Evolutionary conservation across 768 basidiomycete genomes (phyloP).

Genomic region (Lactifluus pinguis): DNA sequence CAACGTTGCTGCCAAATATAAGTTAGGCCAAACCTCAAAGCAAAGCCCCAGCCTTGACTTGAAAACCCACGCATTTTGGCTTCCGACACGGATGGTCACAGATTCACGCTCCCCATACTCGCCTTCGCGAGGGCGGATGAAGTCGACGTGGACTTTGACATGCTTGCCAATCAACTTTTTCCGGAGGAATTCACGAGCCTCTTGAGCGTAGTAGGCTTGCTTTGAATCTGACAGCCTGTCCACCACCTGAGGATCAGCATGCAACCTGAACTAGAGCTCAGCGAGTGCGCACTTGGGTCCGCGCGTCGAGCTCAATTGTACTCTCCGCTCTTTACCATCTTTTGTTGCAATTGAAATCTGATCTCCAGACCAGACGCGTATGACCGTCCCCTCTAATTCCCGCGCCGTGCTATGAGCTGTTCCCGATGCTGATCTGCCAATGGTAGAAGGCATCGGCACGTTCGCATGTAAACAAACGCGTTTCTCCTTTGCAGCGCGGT

Average conservation of each 20-base stretch:
- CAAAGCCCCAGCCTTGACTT: not conserved
- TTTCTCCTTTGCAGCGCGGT: constrained; percentile 72
- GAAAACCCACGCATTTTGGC: constrained; percentile 59
- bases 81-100: constrained; percentile 79
- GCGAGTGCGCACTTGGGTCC: constrained; percentile 57
- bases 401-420: constrained; percentile 36
- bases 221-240: constrained; percentile 74
- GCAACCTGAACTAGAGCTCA: not conserved
- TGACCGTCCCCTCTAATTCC: constrained; percentile 73
- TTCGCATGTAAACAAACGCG: constrained; percentile 62
- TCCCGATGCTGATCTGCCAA: constrained; percentile 35
- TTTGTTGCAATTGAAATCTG: constrained; percentile 76
- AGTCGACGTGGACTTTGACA: constrained; percentile 79
- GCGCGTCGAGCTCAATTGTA: constrained; percentile 84
- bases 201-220: constrained; percentile 80
- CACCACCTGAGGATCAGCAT: not conserved
- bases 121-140: constrained; percentile 83
- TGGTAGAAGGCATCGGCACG: constrained; percentile 36
- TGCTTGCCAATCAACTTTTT: constrained; percentile 88
- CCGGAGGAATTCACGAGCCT: constrained; percentile 88
- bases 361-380: constrained; percentile 88
- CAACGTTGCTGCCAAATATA: constrained; percentile 61
- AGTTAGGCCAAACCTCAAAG: not conserved
- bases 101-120: constrained; percentile 92
- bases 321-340: constrained; percentile 67